These are phyloP conservation scores for Sclerotinia sclerotiorum DNA, from an alignment of 2,329 filamentous ascomycete species.

Conservation along the genomic window DNA sequence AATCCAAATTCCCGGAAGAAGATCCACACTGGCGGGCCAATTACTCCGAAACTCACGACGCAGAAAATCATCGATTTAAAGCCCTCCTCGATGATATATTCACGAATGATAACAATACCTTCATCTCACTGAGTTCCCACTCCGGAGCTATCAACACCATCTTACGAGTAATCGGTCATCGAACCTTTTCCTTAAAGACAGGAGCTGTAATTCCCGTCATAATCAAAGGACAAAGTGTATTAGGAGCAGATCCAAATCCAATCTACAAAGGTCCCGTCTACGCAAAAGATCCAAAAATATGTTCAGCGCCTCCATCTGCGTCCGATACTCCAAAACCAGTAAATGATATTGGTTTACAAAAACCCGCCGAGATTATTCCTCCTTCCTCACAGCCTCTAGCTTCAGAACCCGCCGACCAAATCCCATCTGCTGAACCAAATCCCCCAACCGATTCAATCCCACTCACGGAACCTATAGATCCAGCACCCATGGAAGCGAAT, in stretches of 20 bases:
- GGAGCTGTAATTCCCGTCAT: slow-evolving; percentile 69
- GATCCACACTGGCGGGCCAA: slow-evolving; percentile 51
- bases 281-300: slow-evolving; percentile 4
- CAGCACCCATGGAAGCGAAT: not conserved
- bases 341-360: slow-evolving; percentile 10
- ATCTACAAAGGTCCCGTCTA: slow-evolving; percentile 12
- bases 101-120: slow-evolving; percentile 51
- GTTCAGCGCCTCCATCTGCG: slow-evolving; percentile 1
- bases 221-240: slow-evolving; percentile 55
- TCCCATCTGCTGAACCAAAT: not conserved
- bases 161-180: slow-evolving; percentile 58
- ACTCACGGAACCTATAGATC: not conserved
- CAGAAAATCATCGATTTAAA: slow-evolving; percentile 52
- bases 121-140: slow-evolving; percentile 61
- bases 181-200: slow-evolving; percentile 61
- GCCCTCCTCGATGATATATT: slow-evolving; percentile 58
- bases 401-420: not conserved
- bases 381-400: not conserved
- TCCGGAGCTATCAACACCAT: slow-evolving; percentile 56
- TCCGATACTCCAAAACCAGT: not conserved
- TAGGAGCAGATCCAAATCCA: slow-evolving; percentile 25
- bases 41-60: slow-evolving; percentile 46
- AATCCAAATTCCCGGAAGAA: slow-evolving; percentile 60
- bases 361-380: not conserved
- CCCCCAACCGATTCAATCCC: not conserved